Evolutionary conservation across 73 alveolate species (phyloP), one percentile per base, ranked within the genome.

Genomic region (Uronychia setigera): DNA sequence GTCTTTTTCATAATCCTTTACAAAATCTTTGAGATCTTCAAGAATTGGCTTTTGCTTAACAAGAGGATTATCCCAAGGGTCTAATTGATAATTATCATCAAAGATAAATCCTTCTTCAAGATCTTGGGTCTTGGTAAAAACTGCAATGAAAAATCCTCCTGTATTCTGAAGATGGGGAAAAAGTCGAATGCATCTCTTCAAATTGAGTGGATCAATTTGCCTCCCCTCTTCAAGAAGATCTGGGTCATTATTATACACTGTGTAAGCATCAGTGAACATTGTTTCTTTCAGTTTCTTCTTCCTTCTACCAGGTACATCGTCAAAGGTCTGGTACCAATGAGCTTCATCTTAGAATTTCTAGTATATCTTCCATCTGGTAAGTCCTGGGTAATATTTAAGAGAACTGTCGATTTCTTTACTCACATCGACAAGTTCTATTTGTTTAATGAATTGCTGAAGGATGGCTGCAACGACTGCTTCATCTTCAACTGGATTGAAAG

Each of bases 401-500:
- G 88, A 76, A 59, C 92, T 87, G 87, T 87, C 74, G 82, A 92
- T 84, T 86, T 94, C 90, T 67, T 79, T 28, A 78, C 90, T 81
- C 83, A 92, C 92, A 92, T 94, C 94, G n/a, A 92, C 93, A 11
- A 94, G 79, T 81, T 94, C 98, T 33, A 94, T 86, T 76, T 94
- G 87, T 80, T 92, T 90, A 58, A 86, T 91, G 85, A 88, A 88
- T 76, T 91, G 84, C 35, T 88, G 90, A 74, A 94, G 83, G 26
- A 93, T 91, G 32, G 88, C 85, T 30, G 94, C 92, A 60, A 94
- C 95, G 31, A 94, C 99, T 0, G 99, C 98, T 78, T 96, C 99
- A 85, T 96, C 86, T 84, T 96, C 99, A 76, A 96, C 78, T 1
- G 99, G 99, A 58, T 94, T 93, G 30, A 96, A 87, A 29, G 98